Evolutionary conservation across 2,329 filamentous ascomycete genomes (phyloP), one percentile per base, ranked within the genome.

Genomic region (Trichoderma sp.): DNA sequence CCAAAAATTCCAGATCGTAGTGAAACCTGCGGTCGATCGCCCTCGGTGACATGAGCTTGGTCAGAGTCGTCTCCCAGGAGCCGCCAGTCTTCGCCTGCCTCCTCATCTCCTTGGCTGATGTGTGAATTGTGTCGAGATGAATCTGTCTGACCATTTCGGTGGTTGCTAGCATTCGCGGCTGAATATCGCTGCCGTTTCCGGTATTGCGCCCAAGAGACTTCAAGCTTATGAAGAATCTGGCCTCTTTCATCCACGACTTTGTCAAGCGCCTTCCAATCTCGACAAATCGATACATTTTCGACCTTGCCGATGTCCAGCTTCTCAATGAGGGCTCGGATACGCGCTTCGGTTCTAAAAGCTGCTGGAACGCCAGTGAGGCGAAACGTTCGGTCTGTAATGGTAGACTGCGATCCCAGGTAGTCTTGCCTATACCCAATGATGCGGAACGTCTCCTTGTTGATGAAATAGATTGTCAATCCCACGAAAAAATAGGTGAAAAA

Each of bases 401-500:
- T 98, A 0, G 93, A 95, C 81, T 98, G 95, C 26, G 91, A 94
- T 14, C 96, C 96, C 11, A 99, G 87, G 79, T 98, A 99, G 72
- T 94, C 90, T 80, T 99, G 96, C 28, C 96, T 87, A 34, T 95
- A 88, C 71, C 91, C 89, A 74, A 98, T 97, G 67, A 99, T 92
- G 72, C 90, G 92, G 75, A 92, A 89, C 0, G 96, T 98, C 82
- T 97, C 92, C 56, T 88, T 87, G 72, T 95, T 90, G 77, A 98
- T 90, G 76, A 95, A 88, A 79, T 95, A 97, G 14, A 98, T 84
- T 0, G 93, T 92, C 56, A 98, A 83, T 2, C 85, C 89, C 6
- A 92, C 95, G 81, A 98, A 99, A 65, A 98, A 86, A 83, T 98
- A 99, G 1, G 94, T 93, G 77, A 99, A 99, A n/a, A 93, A 86